Percentiles rank a stretch among this genome's conserved stretches.
Conservation (phyloP, 2,329 filamentous ascomycete genomes). For the Raffaelea albimanens region DNA sequence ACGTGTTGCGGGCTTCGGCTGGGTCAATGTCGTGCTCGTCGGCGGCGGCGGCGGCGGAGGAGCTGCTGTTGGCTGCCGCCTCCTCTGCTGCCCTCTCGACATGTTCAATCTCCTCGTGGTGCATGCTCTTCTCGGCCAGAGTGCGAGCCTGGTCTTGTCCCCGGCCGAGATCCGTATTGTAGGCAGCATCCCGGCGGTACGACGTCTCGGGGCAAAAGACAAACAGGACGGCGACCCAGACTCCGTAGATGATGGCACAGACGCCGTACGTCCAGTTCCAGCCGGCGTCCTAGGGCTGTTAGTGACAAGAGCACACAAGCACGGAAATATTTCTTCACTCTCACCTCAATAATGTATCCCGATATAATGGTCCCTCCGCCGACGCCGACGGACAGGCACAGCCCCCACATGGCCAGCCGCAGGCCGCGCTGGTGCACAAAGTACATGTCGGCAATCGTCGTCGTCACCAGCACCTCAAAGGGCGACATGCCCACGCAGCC, state of each 20-base stretch:
- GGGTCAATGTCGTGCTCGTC: neutral
- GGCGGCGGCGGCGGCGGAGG: neutral
- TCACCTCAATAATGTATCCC: slow-evolving; percentile 17
- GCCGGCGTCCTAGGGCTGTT: slow-evolving; percentile 11
- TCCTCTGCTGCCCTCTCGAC: neutral
- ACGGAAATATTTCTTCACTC: too few species aligned
- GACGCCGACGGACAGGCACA: slow-evolving; percentile 14
- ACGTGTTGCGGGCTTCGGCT: slow-evolving; percentile 9
- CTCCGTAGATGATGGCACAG: slow-evolving; percentile 21
- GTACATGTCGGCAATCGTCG: slow-evolving; percentile 45
- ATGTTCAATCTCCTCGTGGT: slow-evolving; percentile 4
- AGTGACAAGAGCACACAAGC: too few species aligned
- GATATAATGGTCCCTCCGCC: slow-evolving; percentile 14
- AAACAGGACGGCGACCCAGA: slow-evolving; percentile 25
- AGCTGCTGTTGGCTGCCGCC: neutral
- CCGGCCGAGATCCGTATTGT: slow-evolving; percentile 12
- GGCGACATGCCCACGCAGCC: slow-evolving; percentile 19
- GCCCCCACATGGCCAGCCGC: slow-evolving; percentile 18
- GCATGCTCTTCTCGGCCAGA: slow-evolving; percentile 2
- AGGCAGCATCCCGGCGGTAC: slow-evolving; percentile 20
- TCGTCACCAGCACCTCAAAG: slow-evolving; percentile 25
- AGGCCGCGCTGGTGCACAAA: slow-evolving; percentile 42
- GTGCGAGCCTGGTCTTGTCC: slow-evolving; percentile 4
- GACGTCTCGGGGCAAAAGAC: slow-evolving; percentile 32
- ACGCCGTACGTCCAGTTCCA: slow-evolving; percentile 26